Base-by-base conservation (phyloP, 768 basidiomycete species). In the Pulveroboletus sp. region DNA sequence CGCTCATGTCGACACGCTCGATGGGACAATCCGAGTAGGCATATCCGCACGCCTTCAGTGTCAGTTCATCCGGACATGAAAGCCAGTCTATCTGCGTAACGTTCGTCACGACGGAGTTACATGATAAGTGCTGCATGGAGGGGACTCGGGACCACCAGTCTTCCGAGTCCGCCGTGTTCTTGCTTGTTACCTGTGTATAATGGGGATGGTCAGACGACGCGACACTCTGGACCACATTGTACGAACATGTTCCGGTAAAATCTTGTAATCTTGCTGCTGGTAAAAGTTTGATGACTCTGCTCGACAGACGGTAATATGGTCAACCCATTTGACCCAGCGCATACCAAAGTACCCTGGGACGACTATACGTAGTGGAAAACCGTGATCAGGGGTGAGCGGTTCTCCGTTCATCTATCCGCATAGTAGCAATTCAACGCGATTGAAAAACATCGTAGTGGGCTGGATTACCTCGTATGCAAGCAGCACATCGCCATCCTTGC, bases 251-350 rank as follows among this genome's bases (percentile, higher is more conserved):
- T 81, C 75, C 8, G 82, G 81, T 15, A 83, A 64, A 46, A 86
- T 67, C 55, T 81, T 86, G 66, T 87, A 89, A 62, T 87, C 86
- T 5, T 73, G 74, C 62, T 85, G 83, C 55, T 86, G 84, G 59
- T 85, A 87, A 64, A 80, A 85, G 60, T 83, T 85, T 28, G 76
- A 73, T 1, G 83, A 84, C 66, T 87, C 84, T 7, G 49, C 31
- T 3, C 46, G 56, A 5, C 81, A 77, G 49, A 86, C 59, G 26
- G 73, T 67, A 57, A 86, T 80, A 0, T 71, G 78, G 57, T 85
- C 81, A 0, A 85, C 70, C 85, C 86, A 88, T 71, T 88, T 86
- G 8, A 86, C 83, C 82, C 84, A 85, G 10, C 85, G 78, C 28
- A 82, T 85, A 6, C 85, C 85, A 14, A 79, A 71, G 57, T 75